These are phyloP conservation scores for Phytophthora melonis DNA, from an alignment of 352 stramenopile genomes.

Conservation along the genomic window DNA sequence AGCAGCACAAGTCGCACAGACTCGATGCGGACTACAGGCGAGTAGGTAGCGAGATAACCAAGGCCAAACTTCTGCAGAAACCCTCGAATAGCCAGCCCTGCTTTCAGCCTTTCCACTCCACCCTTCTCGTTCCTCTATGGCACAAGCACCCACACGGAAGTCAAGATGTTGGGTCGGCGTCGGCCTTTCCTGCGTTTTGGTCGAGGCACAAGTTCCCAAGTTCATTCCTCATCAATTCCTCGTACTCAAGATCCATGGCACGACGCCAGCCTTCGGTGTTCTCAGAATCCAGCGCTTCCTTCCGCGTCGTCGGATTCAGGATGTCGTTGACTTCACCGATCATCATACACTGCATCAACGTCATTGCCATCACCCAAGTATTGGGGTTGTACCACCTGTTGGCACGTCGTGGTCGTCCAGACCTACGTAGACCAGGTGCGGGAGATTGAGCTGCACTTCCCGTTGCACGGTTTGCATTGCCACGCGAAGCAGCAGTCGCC, in stretches of 20 bases:
- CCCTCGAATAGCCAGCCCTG: background rate
- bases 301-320: slow-evolving; percentile 4
- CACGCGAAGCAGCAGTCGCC: background rate
- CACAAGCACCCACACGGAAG: slow-evolving; percentile 5
- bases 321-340: slow-evolving; percentile 13
- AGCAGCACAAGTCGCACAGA: slow-evolving; percentile 12
- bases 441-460: too few species aligned
- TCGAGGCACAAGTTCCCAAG: slow-evolving; percentile 13
- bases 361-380: slow-evolving; percentile 13
- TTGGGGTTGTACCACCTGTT: slow-evolving; percentile 6
- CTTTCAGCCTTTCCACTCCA: slow-evolving; percentile 7
- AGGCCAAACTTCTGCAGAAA: slow-evolving; percentile 8
- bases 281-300: slow-evolving; percentile 10
- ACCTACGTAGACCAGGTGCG: background rate
- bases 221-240: slow-evolving; percentile 4
- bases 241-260: slow-evolving; percentile 4
- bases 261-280: slow-evolving; percentile 2
- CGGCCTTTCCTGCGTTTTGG: background rate
- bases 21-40: slow-evolving; percentile 15
- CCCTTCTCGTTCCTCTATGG: slow-evolving; percentile 12
- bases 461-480: too few species aligned
- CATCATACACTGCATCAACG: slow-evolving; percentile 18
- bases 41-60: slow-evolving; percentile 15
- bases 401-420: background rate
- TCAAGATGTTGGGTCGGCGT: background rate